Base-by-base conservation (phyloP, 2,329 filamentous ascomycete species). In the Elsinoe arachidis region DNA sequence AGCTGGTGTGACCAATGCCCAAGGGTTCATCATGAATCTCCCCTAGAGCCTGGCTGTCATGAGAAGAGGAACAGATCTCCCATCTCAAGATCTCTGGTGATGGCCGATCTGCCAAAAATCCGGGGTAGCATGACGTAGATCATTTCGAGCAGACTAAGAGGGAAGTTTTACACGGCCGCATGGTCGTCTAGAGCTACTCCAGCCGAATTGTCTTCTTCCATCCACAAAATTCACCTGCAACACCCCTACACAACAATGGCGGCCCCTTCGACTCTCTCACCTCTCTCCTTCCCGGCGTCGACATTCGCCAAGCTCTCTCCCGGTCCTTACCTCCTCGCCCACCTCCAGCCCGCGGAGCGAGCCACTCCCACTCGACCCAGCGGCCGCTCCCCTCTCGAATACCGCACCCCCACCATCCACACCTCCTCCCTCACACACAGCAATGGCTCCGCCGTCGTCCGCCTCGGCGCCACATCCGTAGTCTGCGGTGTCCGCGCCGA, bases 401-500 rank as follows among this genome's bases (percentile, higher is more conserved):
- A 85, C 59, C 85, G 93, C 44, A 71, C 78, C 19, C 84, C 87
- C n/a, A 83, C 84, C 34, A 78, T 93, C 64, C 93, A 96, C 72
- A 83, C 84, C 0, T 87, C 88, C 23, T 93, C 89, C 19, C 77
- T 99, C 52, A 88, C 90, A 0, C 90, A 99, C 70, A 87, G 90
- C 57, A 86, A 95, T 68, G 93, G 93, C 54, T 95, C 89, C 65
- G 87, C 92, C 0, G 86, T 97, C 0, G 87, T 97, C 52, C 83
- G 93, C 35, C 78, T 88, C 54, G 93, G 93, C 47, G 89, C 95
- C 70, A 97, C 92, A 1, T 90, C 90, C 1, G 89, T 91, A n/a
- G 91, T 99, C 37, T 96, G 91, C 69, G 93, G 92, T 58, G 84
- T 99, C 17, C 84, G 92, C 44, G 91, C 80, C 55, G 93, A 99